These are phyloP conservation scores for Aspergillus piperis DNA, from an alignment of 2,329 filamentous ascomycete species.

Conservation along the genomic window DNA sequence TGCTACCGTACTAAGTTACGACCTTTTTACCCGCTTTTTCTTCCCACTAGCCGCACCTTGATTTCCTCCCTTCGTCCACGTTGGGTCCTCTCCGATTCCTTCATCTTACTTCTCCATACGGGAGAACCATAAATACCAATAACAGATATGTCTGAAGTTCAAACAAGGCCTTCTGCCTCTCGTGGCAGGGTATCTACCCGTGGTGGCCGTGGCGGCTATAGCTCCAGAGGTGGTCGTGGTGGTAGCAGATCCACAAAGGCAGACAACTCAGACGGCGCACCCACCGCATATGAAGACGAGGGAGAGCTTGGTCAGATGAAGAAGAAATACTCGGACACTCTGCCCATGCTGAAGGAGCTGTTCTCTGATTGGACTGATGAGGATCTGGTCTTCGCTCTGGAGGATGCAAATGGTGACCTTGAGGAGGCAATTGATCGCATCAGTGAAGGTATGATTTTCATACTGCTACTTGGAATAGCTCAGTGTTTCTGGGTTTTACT, in stretches of 20 bases:
- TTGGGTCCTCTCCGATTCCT: constrained; percentile 29
- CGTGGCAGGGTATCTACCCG: constrained; percentile 89
- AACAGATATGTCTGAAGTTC: constrained; percentile 86
- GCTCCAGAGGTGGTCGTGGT: constrained; percentile 69
- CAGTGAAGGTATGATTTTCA: constrained; percentile 46
- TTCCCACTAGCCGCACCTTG: constrained; percentile 34
- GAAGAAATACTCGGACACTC: constrained; percentile 79
- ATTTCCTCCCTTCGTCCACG: constrained; percentile 31
- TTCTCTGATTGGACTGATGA: constrained; percentile 95
- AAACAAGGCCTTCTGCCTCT: constrained; percentile 76
- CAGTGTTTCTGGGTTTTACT: constrained; percentile 7
- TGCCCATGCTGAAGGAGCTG: constrained; percentile 83
- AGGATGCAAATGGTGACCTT: constrained; percentile 64
- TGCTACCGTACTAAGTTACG: constrained; percentile 30
- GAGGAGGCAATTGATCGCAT: constrained; percentile 54
- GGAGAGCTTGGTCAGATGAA: constrained; percentile 90
- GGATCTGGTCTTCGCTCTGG: constrained; percentile 87
- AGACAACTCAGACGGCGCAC: constrained; percentile 61
- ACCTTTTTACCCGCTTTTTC: constrained; percentile 30
- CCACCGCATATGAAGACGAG: constrained; percentile 71
- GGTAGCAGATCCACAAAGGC: constrained; percentile 70
- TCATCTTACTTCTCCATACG: constrained; percentile 30
- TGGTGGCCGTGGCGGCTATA: constrained; percentile 78
- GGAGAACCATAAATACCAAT: constrained; percentile 34
- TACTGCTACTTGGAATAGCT: neutral